Evolutionary conservation across 768 basidiomycete genomes (phyloP).

Genomic region (Pleurotus eryngii): DNA sequence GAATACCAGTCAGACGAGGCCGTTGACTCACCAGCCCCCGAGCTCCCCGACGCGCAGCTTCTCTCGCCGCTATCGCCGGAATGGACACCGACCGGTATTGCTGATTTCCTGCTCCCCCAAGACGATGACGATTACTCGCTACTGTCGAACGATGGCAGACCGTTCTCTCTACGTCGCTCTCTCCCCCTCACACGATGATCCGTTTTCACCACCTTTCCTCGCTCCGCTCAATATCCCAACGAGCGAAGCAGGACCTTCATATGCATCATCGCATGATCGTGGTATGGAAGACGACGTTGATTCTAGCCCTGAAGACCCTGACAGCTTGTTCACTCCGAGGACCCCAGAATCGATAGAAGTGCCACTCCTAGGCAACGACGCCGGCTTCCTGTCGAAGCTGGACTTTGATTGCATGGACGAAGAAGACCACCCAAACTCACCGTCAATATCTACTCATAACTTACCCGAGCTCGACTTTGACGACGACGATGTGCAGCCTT

Average conservation of each 20-base stretch:
- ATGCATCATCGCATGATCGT: not conserved
- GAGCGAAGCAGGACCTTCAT: constrained; percentile 2
- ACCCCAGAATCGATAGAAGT: not conserved
- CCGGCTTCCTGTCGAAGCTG: not conserved
- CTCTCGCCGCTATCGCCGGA: constrained; percentile 32
- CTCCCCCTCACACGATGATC: not conserved
- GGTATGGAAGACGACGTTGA: not conserved
- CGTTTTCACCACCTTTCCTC: not conserved
- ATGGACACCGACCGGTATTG: constrained; percentile 18
- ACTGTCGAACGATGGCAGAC: not conserved
- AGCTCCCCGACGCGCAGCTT: constrained; percentile 15
- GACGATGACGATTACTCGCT: constrained; percentile 12
- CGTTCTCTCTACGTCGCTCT: not conserved
- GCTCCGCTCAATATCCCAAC: constrained; percentile 21
- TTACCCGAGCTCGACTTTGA: constrained; percentile 26
- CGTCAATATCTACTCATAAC: constrained; percentile 19
- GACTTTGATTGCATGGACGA: constrained; percentile 2
- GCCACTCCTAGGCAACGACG: not conserved
- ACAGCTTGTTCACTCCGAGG: not conserved
- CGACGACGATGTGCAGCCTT: constrained; percentile 16
- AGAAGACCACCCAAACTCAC: constrained; percentile 17
- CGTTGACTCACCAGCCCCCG: not conserved
- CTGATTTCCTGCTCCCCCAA: constrained; percentile 9
- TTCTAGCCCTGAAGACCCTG: constrained; percentile 4
- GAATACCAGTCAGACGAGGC: constrained; percentile 12